phyloP scores from a whole-genome alignment of 345 rosid species.

The Eucalyptus virginea region DNA sequence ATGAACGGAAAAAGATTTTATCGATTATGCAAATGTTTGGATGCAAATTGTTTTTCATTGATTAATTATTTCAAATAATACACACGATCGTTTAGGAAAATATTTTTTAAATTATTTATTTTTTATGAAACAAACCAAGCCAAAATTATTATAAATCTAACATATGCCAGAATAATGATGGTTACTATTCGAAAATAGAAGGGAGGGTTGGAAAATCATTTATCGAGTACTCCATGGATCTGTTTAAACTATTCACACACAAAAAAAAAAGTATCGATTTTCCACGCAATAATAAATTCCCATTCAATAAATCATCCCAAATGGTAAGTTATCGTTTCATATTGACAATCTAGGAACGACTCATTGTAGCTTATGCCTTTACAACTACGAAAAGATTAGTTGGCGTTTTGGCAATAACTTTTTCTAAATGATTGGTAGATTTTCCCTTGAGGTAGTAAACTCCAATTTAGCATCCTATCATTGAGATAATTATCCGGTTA shows the following conservation, averaged over 20 bases:
- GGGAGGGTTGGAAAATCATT: background rate
- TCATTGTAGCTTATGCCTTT: background rate
- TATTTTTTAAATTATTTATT: too few relatives aligned
- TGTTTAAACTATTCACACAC: background rate
- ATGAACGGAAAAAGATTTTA: too few relatives aligned
- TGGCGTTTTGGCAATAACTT: background rate
- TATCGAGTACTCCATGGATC: background rate
- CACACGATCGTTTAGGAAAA: too few relatives aligned
- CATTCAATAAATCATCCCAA: fast-evolving
- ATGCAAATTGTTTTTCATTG: too few relatives aligned
- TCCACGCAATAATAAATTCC: background rate
- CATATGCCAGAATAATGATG: background rate
- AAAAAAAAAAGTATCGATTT: too few relatives aligned
- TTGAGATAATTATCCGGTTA: too few relatives aligned
- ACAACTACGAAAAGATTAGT: background rate
- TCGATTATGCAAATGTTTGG: too few relatives aligned
- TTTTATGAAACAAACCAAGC: too few relatives aligned
- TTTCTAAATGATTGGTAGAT: background rate
- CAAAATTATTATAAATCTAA: too few relatives aligned
- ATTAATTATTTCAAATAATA: too few relatives aligned
- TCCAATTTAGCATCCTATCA: too few relatives aligned
- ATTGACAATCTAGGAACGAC: background rate
- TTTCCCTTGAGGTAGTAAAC: conserved; percentile 4
- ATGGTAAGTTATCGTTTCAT: background rate
- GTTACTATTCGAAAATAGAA: background rate